phyloP scores from a whole-genome alignment of 2,329 filamentous ascomycete species.

The Periglandula ipomoeae region DNA sequence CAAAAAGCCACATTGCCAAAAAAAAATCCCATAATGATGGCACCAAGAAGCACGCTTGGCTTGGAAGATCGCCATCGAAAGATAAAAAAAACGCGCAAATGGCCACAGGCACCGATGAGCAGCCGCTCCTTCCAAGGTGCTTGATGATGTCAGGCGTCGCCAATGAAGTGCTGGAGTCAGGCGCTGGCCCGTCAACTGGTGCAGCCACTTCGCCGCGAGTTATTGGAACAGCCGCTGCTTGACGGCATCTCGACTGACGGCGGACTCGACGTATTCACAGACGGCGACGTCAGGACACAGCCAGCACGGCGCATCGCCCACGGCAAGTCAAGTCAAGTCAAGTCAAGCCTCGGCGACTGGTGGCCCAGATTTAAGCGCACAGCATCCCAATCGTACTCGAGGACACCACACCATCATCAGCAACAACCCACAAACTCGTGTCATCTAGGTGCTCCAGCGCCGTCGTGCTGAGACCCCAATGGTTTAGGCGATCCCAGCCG shows the following conservation, averaged over 20 bases:
- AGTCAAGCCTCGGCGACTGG: background rate
- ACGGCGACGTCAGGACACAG: background rate
- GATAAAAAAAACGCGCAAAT: no score
- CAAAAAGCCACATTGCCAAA: background rate
- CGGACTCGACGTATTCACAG: no score
- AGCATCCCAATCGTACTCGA: background rate
- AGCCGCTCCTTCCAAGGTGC: background rate
- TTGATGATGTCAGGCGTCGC: background rate
- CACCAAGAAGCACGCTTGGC: background rate
- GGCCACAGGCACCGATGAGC: no score
- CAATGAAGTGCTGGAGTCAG: background rate
- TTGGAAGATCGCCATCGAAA: background rate
- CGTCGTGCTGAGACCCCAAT: background rate
- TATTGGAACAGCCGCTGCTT: background rate
- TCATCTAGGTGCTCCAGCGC: background rate
- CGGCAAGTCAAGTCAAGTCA: background rate
- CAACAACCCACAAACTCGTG: background rate
- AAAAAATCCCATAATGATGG: background rate
- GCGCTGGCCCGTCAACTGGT: background rate
- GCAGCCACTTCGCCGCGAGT: background rate
- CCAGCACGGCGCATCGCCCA: constrained; percentile 1
- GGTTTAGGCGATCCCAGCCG: background rate
- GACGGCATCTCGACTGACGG: background rate
- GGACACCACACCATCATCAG: background rate
- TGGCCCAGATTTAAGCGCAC: background rate